These are phyloP conservation scores for Firmiana major DNA, from an alignment of 345 rosid species.

Conservation along the genomic window DNA sequence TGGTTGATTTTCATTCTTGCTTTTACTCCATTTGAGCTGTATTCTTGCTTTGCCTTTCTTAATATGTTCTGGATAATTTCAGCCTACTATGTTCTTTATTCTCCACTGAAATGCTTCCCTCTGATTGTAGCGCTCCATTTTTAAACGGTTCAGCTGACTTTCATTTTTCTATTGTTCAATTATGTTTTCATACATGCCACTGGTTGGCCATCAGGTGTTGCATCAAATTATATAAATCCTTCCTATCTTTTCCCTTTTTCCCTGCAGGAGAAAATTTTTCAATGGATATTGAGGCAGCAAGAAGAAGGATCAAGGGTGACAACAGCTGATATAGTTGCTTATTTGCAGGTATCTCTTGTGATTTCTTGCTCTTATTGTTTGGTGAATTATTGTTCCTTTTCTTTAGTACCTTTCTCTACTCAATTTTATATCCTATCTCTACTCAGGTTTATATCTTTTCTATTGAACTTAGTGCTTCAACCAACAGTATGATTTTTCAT, in stretches of 20 bases:
- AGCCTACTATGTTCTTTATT: neutral
- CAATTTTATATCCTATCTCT: too few relatives aligned
- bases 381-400: neutral
- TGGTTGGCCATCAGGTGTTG: neutral
- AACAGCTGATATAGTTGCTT: conserved; percentile 50
- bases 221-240: neutral
- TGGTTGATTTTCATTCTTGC: neutral
- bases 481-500: neutral
- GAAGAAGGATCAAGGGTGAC: conserved; percentile 67
- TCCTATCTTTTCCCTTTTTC: neutral
- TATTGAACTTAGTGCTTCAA: neutral
- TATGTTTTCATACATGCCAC: too few relatives aligned
- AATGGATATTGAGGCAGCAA: conserved; percentile 75
- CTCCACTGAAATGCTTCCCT: neutral
- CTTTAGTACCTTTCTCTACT: neutral
- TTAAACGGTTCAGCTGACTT: neutral
- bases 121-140: neutral
- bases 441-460: neutral
- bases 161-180: neutral
- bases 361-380: neutral
- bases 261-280: conserved; percentile 64
- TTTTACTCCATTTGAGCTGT: neutral
- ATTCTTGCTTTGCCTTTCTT: neutral
- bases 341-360: conserved; percentile 50
- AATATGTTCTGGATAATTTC: neutral